Percentiles rank a stretch among this genome's conserved stretches.
These are phyloP conservation scores for Penicillium nordicum DNA, from an alignment of 2,329 filamentous ascomycete genomes.

Conservation along the genomic window DNA sequence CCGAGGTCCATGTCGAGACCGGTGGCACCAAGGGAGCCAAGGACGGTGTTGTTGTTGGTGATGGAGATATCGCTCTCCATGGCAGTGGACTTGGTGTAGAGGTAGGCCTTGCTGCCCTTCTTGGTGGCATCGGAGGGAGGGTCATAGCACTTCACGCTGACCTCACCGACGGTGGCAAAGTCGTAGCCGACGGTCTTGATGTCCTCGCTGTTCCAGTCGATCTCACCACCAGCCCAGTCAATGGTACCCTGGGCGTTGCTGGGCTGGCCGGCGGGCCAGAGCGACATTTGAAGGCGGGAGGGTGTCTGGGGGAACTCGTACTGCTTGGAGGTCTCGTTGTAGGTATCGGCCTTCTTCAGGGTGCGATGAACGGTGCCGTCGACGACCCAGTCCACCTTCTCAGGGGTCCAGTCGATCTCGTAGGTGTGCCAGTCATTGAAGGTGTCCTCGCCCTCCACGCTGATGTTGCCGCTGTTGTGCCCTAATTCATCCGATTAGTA, in stretches of 20 bases:
- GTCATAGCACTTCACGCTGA: constrained; percentile 84
- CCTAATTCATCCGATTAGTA: constrained; percentile 6
- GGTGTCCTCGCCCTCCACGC: constrained; percentile 57
- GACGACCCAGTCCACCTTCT: constrained; percentile 79
- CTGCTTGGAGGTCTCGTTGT: constrained; percentile 75
- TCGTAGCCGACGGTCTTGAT: constrained; percentile 85
- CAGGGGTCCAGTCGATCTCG: constrained; percentile 88
- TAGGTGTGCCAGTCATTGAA: constrained; percentile 81
- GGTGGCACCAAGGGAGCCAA: constrained; percentile 76
- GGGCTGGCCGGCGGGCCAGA: constrained; percentile 87
- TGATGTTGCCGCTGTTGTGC: constrained; percentile 61
- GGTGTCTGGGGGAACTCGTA: constrained; percentile 92
- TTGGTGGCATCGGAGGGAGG: constrained; percentile 67
- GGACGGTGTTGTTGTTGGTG: constrained; percentile 68
- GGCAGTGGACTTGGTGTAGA: constrained; percentile 62
- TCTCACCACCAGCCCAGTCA: constrained; percentile 83
- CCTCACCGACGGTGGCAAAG: constrained; percentile 72
- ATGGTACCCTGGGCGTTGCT: constrained; percentile 81
- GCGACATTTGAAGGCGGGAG: constrained; percentile 82
- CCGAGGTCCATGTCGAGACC: constrained; percentile 64
- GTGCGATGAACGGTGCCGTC: constrained; percentile 76
- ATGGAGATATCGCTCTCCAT: constrained; percentile 76
- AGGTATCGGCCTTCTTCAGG: constrained; percentile 73
- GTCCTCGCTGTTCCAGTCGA: constrained; percentile 79
- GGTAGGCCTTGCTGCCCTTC: constrained; percentile 64